Conservation (phyloP, 202 grass and related monocot species). For the Setaria viridis region DNA sequence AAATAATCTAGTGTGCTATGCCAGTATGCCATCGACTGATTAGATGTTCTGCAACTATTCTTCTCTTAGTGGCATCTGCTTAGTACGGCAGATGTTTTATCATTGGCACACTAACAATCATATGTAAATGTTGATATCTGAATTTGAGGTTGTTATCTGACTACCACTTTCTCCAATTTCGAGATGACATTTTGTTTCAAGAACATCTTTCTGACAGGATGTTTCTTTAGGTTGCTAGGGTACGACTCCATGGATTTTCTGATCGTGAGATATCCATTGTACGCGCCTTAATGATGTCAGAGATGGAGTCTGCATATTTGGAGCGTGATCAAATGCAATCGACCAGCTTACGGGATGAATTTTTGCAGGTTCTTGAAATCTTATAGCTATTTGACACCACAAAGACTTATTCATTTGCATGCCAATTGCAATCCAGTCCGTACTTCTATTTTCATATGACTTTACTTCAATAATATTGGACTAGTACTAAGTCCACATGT, state of each 20-base stretch:
- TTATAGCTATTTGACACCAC: slow-evolving; percentile 33
- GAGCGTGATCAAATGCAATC: slow-evolving; percentile 99
- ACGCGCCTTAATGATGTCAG: slow-evolving; percentile 96
- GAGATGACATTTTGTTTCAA: slow-evolving; percentile 37
- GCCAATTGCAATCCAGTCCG: slow-evolving; percentile 10
- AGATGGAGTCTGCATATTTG: slow-evolving; percentile 97
- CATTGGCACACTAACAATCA: background rate
- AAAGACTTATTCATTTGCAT: slow-evolving; percentile 30
- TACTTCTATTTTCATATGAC: slow-evolving; percentile 21
- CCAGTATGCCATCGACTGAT: slow-evolving; percentile 26
- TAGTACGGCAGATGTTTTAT: slow-evolving; percentile 1
- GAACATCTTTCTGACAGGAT: slow-evolving; percentile 25
- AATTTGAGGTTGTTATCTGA: slow-evolving; percentile 35
- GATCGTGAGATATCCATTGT: slow-evolving; percentile 98
- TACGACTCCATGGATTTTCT: slow-evolving; percentile 94
- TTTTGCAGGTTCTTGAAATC: slow-evolving; percentile 69
- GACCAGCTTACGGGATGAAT: slow-evolving; percentile 86
- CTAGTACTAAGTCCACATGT: slow-evolving; percentile 14
- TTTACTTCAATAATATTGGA: background rate
- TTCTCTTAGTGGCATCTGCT: background rate
- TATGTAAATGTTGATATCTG: background rate
- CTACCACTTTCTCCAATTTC: slow-evolving; percentile 30
- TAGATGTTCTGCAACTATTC: slow-evolving; percentile 29
- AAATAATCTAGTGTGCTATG: slow-evolving; percentile 1
- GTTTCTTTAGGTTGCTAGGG: slow-evolving; percentile 82